These are phyloP conservation scores for Radiomyces spectabilis DNA, from an alignment of 192 early-diverging fungal species.

Conservation along the genomic window DNA sequence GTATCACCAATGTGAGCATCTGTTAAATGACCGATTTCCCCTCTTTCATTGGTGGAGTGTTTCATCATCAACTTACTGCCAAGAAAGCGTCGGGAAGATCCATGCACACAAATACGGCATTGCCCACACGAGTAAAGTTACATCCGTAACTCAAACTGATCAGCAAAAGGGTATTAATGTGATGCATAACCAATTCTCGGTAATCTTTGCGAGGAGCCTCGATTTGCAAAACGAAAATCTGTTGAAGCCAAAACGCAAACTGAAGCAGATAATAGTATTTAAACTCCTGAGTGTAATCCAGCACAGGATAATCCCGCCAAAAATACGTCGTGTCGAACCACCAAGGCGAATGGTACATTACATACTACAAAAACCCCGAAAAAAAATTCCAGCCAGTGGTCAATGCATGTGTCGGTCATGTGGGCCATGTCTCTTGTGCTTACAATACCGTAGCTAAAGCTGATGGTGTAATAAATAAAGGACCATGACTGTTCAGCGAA, in stretches of 20 bases:
- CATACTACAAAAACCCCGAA: constrained; percentile 39
- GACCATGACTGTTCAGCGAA: constrained; percentile 72
- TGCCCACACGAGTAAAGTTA: constrained; percentile 56
- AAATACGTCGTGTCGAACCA: constrained; percentile 54
- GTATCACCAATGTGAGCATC: not conserved
- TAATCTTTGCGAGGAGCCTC: constrained; percentile 54
- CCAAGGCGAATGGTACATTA: constrained; percentile 51
- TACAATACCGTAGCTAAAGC: constrained; percentile 51
- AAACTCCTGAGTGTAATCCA: constrained; percentile 31
- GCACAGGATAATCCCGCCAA: constrained; percentile 48
- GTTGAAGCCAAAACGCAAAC: constrained; percentile 54
- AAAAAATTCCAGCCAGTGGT: too few species aligned
- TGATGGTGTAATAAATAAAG: constrained; percentile 57
- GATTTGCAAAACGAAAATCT: constrained; percentile 49
- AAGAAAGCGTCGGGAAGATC: constrained; percentile 58
- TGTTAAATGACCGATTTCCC: not conserved
- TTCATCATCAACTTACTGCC: constrained; percentile 37
- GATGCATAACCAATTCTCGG: constrained; percentile 47
- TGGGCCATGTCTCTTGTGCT: too few species aligned
- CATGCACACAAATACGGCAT: constrained; percentile 56
- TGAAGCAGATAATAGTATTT: constrained; percentile 55
- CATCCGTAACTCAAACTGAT: constrained; percentile 47
- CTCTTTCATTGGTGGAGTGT: too few species aligned
- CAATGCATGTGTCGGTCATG: too few species aligned
- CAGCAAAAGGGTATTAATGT: constrained; percentile 50